Conservation (phyloP, 495 filamentous ascomycete species). For the Bombardia bombarda region DNA sequence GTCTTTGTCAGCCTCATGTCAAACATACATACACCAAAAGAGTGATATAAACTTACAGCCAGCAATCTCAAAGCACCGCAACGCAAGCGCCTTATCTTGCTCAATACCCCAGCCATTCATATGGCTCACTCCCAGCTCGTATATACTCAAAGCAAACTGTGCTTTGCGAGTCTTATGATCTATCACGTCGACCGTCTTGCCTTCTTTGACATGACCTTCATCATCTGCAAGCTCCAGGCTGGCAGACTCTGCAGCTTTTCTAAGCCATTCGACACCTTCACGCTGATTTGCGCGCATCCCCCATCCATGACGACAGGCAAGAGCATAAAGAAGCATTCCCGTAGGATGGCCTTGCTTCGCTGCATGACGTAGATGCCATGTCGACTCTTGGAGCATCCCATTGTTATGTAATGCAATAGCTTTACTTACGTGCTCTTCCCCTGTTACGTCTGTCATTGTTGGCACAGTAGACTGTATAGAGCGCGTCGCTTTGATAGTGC, state of each 20-base stretch:
- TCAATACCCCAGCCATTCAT: constrained; percentile 97
- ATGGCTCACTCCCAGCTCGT: constrained; percentile 93
- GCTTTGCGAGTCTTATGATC: constrained; percentile 74
- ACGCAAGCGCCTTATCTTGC: constrained; percentile 78
- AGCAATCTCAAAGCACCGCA: constrained; percentile 94
- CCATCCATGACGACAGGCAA: constrained; percentile 97
- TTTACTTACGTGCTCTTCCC: constrained; percentile 81
- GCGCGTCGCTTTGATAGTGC: constrained; percentile 52
- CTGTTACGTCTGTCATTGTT: constrained; percentile 50
- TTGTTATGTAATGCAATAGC: constrained; percentile 83
- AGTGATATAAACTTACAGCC: constrained; percentile 49
- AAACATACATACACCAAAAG: not conserved
- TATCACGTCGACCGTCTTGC: constrained; percentile 51
- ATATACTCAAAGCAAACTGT: constrained; percentile 90
- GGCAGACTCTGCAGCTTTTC: constrained; percentile 80
- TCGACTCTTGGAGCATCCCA: constrained; percentile 80
- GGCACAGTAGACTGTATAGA: constrained; percentile 41
- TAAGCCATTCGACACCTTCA: constrained; percentile 84
- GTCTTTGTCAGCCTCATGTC: constrained; percentile 7
- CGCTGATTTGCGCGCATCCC: constrained; percentile 85
- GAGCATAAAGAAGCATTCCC: constrained; percentile 89
- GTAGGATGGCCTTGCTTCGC: constrained; percentile 79
- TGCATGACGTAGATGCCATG: constrained; percentile 88
- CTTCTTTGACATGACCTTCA: constrained; percentile 57
- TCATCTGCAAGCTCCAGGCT: constrained; percentile 76